Evolutionary conservation across 306 rosid genomes (phyloP).

Genomic region (Vigna hirtella): DNA sequence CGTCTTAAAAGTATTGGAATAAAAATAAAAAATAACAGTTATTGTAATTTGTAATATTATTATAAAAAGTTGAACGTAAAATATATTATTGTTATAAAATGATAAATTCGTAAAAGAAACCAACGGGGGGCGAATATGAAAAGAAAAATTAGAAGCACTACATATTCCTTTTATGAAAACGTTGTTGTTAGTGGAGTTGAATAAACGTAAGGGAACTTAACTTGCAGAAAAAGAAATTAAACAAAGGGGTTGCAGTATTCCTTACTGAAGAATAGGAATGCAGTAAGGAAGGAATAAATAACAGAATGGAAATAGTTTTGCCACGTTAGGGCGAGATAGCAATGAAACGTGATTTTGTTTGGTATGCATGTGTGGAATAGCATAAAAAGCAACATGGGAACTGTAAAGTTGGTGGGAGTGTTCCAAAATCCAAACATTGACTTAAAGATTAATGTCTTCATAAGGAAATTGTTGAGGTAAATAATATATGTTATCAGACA

Average conservation of each 20-base stretch:
- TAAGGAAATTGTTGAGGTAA: too few species aligned
- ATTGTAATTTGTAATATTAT: too few species aligned
- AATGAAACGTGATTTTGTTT: not conserved
- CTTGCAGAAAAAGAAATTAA: not conserved
- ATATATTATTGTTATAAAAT: too few species aligned
- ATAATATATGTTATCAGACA: too few species aligned
- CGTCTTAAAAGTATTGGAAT: too few species aligned
- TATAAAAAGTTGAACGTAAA: too few species aligned
- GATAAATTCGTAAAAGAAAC: too few species aligned
- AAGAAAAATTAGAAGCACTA: too few species aligned
- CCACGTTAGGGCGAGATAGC: not conserved
- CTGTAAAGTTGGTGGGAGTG: constrained; percentile 16
- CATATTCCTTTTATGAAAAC: too few species aligned
- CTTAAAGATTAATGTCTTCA: not conserved
- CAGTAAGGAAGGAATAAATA: constrained; percentile 41
- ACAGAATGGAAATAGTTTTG: not conserved
- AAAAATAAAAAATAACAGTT: too few species aligned
- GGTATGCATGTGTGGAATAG: not conserved
- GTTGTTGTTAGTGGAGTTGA: too few species aligned
- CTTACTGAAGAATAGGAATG: constrained; percentile 3
- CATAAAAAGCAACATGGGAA: not conserved
- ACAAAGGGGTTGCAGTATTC: constrained; percentile 10
- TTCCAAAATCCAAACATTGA: constrained; percentile 4
- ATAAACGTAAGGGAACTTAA: not conserved
- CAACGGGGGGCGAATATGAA: too few species aligned